Evolutionary conservation across 305 asterid genomes (phyloP).

Genomic region (Fraxinus ornus): DNA sequence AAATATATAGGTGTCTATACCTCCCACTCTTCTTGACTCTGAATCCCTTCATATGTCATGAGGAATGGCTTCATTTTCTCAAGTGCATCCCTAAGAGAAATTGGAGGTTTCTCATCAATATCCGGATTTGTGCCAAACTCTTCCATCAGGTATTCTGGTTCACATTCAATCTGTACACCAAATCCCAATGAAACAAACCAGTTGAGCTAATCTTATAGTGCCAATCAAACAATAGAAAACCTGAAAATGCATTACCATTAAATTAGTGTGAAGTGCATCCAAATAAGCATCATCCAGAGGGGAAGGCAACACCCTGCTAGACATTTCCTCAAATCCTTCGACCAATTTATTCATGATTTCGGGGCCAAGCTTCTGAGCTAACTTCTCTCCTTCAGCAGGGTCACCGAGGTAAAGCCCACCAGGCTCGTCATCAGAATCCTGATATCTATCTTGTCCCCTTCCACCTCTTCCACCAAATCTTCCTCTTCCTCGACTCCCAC

Average conservation of each 20-base stretch:
- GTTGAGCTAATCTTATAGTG: slow-evolving; percentile 5
- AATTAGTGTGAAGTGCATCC: slow-evolving; percentile 68
- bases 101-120: slow-evolving; percentile 85
- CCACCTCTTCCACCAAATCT: slow-evolving; percentile 35
- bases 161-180: slow-evolving; percentile 73
- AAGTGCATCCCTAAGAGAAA: slow-evolving; percentile 72
- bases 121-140: slow-evolving; percentile 82
- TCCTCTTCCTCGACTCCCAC: slow-evolving; percentile 34
- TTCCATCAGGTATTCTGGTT: slow-evolving; percentile 81
- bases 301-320: slow-evolving; percentile 63
- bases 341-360: slow-evolving; percentile 46
- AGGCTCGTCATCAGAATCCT: slow-evolving; percentile 37
- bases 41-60: slow-evolving; percentile 72
- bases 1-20: slow-evolving; percentile 33
- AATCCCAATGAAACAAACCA: slow-evolving; percentile 13
- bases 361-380: slow-evolving; percentile 69
- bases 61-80: slow-evolving; percentile 92
- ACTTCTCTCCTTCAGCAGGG: slow-evolving; percentile 52
- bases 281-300: slow-evolving; percentile 53
- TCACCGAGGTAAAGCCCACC: slow-evolving; percentile 47
- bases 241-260: slow-evolving; percentile 43
- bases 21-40: slow-evolving; percentile 93
- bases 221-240: slow-evolving; percentile 16
- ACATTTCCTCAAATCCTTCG: slow-evolving; percentile 61
- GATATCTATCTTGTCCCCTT: slow-evolving; percentile 25